Base-by-base conservation (phyloP, 345 rosid genomes). In the Passiflora organensis region DNA sequence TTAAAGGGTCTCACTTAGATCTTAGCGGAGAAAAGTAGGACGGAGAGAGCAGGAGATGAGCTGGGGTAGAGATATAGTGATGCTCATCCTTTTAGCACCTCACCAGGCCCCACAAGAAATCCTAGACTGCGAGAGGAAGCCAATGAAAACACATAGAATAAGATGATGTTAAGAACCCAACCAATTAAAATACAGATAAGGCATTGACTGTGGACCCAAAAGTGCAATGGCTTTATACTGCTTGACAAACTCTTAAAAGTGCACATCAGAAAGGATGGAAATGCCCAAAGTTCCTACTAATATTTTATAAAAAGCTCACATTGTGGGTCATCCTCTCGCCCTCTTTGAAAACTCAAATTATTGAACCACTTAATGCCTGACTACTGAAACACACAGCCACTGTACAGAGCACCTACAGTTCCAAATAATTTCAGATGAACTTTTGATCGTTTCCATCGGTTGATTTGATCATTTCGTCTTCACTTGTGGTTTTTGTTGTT, bases 161-260 rank as follows among this genome's bases (percentile, higher is more conserved):
- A 58, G 97, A 90, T 90, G 20, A 79, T 42, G 78, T 43, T 70
- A 36, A 43, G 17, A 28, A 48, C 38, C 58, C 70, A 22, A 41
- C 97, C 93, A 86, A 90, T 84, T 0, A 67, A 1, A 76, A 34
- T 56, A 48, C 23, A 78, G 98, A 86, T 91, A 86, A 91, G 93
- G 84, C 80, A 55, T 61, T 24, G 13, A n/a, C 37, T 13, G 18
- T 71, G 77, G 80, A 52, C 65, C 86, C 72, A 52, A 77, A 73
- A 78, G 77, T 16, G 50, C 61, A 62, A 46, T 13, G n/a, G 64
- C 54, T 28, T 28, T 28, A 3, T 8, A 3, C 34, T 28, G 8
- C 34, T 3, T 28, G 34, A 8, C 34, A 28, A 28, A 8, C 5
- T 25, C 21, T 53, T 17, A 61, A 71, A 76, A 70, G 77, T 64